phyloP scores from a whole-genome alignment of 805 yeast species.

The Cyberlindnera maclurae region DNA sequence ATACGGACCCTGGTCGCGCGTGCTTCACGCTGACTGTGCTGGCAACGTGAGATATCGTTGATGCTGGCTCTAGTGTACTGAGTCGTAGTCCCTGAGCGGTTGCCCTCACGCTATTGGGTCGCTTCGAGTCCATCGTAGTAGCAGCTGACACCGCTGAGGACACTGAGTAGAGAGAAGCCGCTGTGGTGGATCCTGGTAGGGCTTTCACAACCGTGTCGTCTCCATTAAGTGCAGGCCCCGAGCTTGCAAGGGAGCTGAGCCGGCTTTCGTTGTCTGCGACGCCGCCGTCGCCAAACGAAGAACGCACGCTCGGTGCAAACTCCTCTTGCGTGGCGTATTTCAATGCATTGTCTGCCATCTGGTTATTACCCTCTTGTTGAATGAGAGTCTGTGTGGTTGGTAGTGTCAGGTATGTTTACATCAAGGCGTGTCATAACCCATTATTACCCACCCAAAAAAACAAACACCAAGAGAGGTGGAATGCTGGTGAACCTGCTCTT shows the following conservation, averaged over 20 bases:
- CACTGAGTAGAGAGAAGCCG: slow-evolving; percentile 2
- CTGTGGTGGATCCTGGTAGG: neutral
- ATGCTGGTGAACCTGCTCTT: neutral
- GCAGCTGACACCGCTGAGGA: slow-evolving; percentile 4
- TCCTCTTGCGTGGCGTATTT: too few species aligned
- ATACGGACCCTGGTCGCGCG: slow-evolving; percentile 18
- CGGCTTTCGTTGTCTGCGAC: too few species aligned
- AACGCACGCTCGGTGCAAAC: too few species aligned
- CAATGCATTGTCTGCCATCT: too few species aligned
- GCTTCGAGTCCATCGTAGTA: slow-evolving; percentile 1
- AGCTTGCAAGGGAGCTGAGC: too few species aligned
- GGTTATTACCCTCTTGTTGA: too few species aligned
- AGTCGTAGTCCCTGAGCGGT: slow-evolving; percentile 17
- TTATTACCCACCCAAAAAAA: neutral
- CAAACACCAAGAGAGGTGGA: neutral
- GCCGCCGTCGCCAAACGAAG: too few species aligned
- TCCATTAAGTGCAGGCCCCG: too few species aligned
- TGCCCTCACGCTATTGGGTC: slow-evolving; percentile 13
- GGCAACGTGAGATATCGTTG: slow-evolving; percentile 14
- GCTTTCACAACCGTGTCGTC: too few species aligned
- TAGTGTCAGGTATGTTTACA: too few species aligned
- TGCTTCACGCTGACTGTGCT: slow-evolving; percentile 14
- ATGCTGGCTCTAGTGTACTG: slow-evolving; percentile 17
- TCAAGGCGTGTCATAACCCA: too few species aligned
- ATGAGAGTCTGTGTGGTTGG: too few species aligned